Percentiles rank a stretch among this genome's conserved stretches.
phyloP scores from a whole-genome alignment of 345 rosid species.

The Populus tremula region DNA sequence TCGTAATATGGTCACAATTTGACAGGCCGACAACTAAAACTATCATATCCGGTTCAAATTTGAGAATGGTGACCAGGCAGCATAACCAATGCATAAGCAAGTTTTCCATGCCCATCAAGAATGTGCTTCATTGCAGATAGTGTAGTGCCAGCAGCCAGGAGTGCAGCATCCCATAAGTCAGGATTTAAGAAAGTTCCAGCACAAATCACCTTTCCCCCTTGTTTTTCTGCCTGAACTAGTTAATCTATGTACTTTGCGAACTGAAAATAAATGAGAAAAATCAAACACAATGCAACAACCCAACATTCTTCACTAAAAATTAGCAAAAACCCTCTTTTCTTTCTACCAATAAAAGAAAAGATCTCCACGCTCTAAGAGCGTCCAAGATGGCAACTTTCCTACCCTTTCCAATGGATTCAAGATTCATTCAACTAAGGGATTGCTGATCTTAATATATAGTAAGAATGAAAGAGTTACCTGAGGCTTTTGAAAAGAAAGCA shows the following conservation, averaged over 20 bases:
- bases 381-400: neutral
- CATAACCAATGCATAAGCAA: constrained; percentile 72
- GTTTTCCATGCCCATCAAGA: constrained; percentile 55
- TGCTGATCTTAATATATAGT: neutral
- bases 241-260: constrained; percentile 59
- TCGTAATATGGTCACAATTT: neutral
- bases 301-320: neutral
- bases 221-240: constrained; percentile 52
- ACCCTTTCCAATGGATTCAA: neutral
- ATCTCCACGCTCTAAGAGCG: neutral
- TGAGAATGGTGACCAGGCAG: constrained; percentile 94
- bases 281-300: neutral
- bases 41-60: constrained; percentile 56
- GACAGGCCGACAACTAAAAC: constrained; percentile 66
- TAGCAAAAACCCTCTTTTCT: neutral
- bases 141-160: constrained; percentile 82
- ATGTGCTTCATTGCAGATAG: constrained; percentile 73
- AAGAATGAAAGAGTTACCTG: constrained; percentile 31
- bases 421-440: neutral
- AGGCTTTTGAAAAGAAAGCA: constrained; percentile 65
- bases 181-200: constrained; percentile 66
- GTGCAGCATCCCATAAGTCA: constrained; percentile 71
- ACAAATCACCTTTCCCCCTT: constrained; percentile 53
- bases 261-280: neutral
- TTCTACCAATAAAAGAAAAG: neutral